Conservation (phyloP, 345 rosid species). For the Gossypium arboreum region DNA sequence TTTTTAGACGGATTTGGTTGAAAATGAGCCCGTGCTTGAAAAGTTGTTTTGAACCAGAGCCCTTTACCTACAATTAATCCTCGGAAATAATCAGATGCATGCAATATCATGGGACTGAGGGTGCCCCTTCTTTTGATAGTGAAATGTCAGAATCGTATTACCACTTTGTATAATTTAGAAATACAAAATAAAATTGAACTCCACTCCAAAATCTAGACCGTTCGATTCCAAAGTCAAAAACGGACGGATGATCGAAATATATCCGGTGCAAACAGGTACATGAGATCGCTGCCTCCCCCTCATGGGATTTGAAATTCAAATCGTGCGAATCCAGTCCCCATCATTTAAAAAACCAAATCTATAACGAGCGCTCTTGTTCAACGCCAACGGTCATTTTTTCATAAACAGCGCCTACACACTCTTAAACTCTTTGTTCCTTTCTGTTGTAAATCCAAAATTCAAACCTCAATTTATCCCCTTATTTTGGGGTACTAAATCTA, state of each 20-base stretch:
- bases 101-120: not conserved
- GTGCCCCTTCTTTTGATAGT: not conserved
- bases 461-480: not conserved
- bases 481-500: not conserved
- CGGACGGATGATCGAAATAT: not conserved
- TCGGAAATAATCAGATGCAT: not conserved
- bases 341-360: constrained; percentile 18
- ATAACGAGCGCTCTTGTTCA: constrained; percentile 19
- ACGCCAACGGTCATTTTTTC: constrained; percentile 35
- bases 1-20: too few species aligned
- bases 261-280: not conserved
- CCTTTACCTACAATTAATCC: not conserved
- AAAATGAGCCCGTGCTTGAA: not conserved
- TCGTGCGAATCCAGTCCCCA: constrained; percentile 11
- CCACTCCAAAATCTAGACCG: not conserved
- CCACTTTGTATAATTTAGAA: not conserved
- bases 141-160: not conserved
- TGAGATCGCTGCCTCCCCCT: constrained; percentile 20
- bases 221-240: not conserved
- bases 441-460: constrained; percentile 14
- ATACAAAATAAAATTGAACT: not conserved
- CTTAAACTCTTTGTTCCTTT: constrained; percentile 2
- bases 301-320: constrained; percentile 37
- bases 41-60: not conserved
- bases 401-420: constrained; percentile 27